These are phyloP conservation scores for Conoideocrella luteorostrata DNA, from an alignment of 2,329 filamentous ascomycete species.

Conservation along the genomic window DNA sequence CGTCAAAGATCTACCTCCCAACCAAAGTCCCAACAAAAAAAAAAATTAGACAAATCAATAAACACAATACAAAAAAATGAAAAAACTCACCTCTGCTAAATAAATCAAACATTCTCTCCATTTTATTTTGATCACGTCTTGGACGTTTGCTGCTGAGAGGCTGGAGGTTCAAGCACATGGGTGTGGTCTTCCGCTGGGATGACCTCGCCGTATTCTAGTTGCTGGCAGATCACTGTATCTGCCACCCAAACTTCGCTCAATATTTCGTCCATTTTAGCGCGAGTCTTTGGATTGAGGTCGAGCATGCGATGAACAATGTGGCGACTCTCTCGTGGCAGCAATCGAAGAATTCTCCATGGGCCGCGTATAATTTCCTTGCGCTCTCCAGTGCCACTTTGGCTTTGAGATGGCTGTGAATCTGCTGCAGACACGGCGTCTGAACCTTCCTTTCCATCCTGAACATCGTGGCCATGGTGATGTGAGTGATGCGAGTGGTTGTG, in stretches of 20 bases:
- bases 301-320: conserved; percentile 91
- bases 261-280: conserved; percentile 81
- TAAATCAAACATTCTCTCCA: not conserved
- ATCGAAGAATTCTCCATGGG: conserved; percentile 80
- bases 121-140: conserved; percentile 11
- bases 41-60: not conserved
- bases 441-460: conserved; percentile 1
- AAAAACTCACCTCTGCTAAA: not conserved
- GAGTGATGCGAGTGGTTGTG: conserved; percentile 6
- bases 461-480: conserved; percentile 4
- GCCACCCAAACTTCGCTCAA: conserved; percentile 86
- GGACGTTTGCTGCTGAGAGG: conserved; percentile 29
- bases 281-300: conserved; percentile 74
- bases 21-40: not conserved
- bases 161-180: conserved; percentile 75
- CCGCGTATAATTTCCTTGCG: conserved; percentile 81
- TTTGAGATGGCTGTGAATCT: conserved; percentile 10
- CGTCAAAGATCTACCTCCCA: conserved; percentile 3
- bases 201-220: conserved; percentile 63
- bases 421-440: conserved; percentile 7
- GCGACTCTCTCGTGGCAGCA: conserved; percentile 82
- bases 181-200: conserved; percentile 69
- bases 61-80: too few relatives aligned
- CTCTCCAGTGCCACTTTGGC: conserved; percentile 26
- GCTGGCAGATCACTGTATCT: conserved; percentile 75